Base-by-base conservation (phyloP, 192 early-diverging fungal species). In the Gaertneriomyces sp. region DNA sequence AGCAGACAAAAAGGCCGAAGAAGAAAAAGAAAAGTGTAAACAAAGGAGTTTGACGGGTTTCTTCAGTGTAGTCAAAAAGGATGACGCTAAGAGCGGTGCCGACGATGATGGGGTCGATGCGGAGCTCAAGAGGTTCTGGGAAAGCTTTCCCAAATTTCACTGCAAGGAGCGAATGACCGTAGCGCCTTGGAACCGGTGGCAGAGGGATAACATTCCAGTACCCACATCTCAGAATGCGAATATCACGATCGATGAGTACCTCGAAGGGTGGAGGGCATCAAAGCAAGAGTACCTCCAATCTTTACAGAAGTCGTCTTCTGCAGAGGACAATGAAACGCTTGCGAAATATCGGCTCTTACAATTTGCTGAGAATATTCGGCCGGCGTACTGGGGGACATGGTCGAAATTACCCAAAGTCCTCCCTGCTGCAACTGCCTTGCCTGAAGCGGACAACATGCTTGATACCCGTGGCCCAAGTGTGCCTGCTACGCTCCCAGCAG, bases 321-420 rank as follows among this genome's bases (percentile, higher is more conserved):
- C 2, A 56, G 20, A 25, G 25, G 54, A 56, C 33, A 12, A 25
- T 25, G 1, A 1, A 33, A 12, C 54, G 2, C 2, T 1, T 6
- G 39, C n/a, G 19, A 62, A 55, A 33, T 81, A 71, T 85, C 86
- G 88, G 71, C 72, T 91, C 0, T 55, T 93, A 11, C 85, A 90
- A 59, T 93, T 89, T 66, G 52, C 46, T 9, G 87, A 88, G 64
- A 81, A 93, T 52, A 75, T 86, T 41, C 76, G 91, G 14, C 91
- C 91, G 4, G 74, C 91, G 0, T 93, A 90, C 66, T 93, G 86
- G 79, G 88, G 88, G 77, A 92, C 91, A 2, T 93, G 91, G 86
- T 85, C 81, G 9, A 90, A 87, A 62, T 44, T 33, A 25, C 85
- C 86, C 55, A 76, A 74, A 50, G 57, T 33, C 3, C 71, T 93